These are phyloP conservation scores for Malassezia globosa DNA, from an alignment of 1,284 basidiomycete genomes.

Conservation along the genomic window DNA sequence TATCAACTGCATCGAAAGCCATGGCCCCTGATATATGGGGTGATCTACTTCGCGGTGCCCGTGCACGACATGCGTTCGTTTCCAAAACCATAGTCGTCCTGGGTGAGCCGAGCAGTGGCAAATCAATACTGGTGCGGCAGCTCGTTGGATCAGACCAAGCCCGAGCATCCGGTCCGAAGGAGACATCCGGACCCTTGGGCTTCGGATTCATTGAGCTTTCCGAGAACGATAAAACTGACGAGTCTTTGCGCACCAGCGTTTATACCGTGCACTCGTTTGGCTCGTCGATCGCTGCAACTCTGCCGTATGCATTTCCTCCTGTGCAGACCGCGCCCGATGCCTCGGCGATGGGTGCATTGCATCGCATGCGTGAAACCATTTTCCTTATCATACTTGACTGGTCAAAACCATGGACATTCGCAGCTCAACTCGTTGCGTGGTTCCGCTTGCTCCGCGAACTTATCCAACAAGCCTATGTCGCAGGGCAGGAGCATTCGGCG, in stretches of 20 bases:
- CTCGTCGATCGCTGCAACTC: constrained; percentile 60
- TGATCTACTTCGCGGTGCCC: constrained; percentile 6
- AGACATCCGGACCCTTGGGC: constrained; percentile 16
- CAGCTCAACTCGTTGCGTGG: constrained; percentile 78
- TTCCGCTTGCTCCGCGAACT: constrained; percentile 49
- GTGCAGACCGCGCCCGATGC: constrained; percentile 18
- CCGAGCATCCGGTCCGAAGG: constrained; percentile 1
- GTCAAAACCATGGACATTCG: constrained; percentile 81
- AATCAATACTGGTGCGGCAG: constrained; percentile 9
- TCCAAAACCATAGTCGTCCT: constrained; percentile 14
- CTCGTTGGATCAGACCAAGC: neutral
- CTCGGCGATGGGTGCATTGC: constrained; percentile 22
- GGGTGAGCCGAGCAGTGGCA: constrained; percentile 12
- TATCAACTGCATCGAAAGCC: neutral
- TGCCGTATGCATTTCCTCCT: constrained; percentile 70
- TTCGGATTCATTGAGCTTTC: constrained; percentile 39
- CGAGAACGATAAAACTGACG: constrained; percentile 30
- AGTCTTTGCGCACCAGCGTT: constrained; percentile 56
- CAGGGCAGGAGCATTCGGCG: constrained; percentile 51
- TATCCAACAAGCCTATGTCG: constrained; percentile 4
- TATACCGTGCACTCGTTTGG: constrained; percentile 75
- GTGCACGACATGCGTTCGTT: constrained; percentile 1
- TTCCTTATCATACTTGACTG: constrained; percentile 86
- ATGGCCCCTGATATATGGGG: constrained; percentile 10
- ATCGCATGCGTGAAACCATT: constrained; percentile 62